Evolutionary conservation across 192 early-diverging fungal genomes (phyloP).

Genomic region (Coemansia sp.): DNA sequence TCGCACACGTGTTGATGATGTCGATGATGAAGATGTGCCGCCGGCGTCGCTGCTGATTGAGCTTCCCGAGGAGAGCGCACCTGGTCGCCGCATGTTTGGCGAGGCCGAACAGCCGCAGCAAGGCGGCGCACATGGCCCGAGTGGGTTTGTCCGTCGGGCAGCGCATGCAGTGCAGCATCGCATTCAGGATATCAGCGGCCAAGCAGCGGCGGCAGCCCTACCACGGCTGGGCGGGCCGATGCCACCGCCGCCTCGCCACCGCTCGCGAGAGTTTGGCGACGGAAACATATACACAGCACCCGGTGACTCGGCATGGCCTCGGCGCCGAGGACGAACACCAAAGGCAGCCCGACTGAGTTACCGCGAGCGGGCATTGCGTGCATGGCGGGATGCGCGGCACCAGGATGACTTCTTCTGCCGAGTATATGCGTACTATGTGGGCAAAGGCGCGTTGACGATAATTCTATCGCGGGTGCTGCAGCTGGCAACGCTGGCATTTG

Average conservation of each 20-base stretch:
- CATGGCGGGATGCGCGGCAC: conserved; percentile 84
- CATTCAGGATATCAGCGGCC: conserved; percentile 46
- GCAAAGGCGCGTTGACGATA: conserved; percentile 85
- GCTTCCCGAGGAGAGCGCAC: conserved; percentile 7
- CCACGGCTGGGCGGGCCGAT: conserved; percentile 34
- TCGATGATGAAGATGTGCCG: conserved; percentile 33
- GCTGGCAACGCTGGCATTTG: conserved; percentile 83
- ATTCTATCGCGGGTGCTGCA: conserved; percentile 74
- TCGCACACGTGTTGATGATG: neutral
- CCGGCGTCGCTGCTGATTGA: conserved; percentile 47
- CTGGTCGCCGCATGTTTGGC: neutral
- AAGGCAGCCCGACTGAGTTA: conserved; percentile 22
- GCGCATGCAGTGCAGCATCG: conserved; percentile 41
- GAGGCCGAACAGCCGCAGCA: neutral
- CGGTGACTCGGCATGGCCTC: conserved; percentile 8
- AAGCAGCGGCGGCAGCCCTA: conserved; percentile 22
- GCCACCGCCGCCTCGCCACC: conserved; percentile 33
- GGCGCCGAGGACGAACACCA: conserved; percentile 12
- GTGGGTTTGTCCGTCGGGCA: conserved; percentile 44
- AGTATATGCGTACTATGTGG: conserved; percentile 85
- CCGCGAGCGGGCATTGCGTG: conserved; percentile 67
- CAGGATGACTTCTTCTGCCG: conserved; percentile 77
- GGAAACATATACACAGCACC: conserved; percentile 24
- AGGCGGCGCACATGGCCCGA: neutral
- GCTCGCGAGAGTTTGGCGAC: conserved; percentile 25